phyloP scores from a whole-genome alignment of 129 eudicot species.

The Flaveria bidentis region DNA sequence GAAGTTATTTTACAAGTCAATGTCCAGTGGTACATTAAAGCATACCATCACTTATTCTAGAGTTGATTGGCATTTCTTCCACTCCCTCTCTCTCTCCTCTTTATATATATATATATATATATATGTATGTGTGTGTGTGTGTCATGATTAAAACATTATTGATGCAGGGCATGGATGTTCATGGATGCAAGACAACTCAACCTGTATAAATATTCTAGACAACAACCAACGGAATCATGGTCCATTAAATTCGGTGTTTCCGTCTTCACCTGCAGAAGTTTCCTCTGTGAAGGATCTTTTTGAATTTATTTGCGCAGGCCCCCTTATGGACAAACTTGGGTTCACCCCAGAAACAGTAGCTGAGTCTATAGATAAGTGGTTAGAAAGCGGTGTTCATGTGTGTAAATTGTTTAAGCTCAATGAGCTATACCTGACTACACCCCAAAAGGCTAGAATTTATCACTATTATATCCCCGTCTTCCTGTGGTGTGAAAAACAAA shows the following conservation, averaged over 20 bases:
- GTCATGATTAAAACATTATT: conserved; percentile 23
- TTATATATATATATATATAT: too few species aligned
- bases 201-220: conserved; percentile 26
- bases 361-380: conserved; percentile 86
- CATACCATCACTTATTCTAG: neutral
- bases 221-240: conserved; percentile 49
- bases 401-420: conserved; percentile 79
- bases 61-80: neutral
- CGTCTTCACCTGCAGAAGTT: conserved; percentile 57
- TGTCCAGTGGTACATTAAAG: neutral
- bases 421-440: conserved; percentile 63
- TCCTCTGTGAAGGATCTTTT: conserved; percentile 83
- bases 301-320: conserved; percentile 85
- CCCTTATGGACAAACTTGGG: conserved; percentile 68
- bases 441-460: conserved; percentile 84
- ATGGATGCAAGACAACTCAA: conserved; percentile 66
- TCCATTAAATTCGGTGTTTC: conserved; percentile 43
- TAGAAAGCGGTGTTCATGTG: conserved; percentile 61
- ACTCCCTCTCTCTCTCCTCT: neutral
- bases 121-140: too few species aligned
- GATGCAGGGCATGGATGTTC: conserved; percentile 62
- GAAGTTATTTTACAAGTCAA: conserved; percentile 9
- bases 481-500: conserved; percentile 89
- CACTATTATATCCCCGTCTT: conserved; percentile 94
- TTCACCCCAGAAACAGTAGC: conserved; percentile 66